Conservation (phyloP, 2,329 filamentous ascomycete species). For the Colletotrichum salicis region DNA sequence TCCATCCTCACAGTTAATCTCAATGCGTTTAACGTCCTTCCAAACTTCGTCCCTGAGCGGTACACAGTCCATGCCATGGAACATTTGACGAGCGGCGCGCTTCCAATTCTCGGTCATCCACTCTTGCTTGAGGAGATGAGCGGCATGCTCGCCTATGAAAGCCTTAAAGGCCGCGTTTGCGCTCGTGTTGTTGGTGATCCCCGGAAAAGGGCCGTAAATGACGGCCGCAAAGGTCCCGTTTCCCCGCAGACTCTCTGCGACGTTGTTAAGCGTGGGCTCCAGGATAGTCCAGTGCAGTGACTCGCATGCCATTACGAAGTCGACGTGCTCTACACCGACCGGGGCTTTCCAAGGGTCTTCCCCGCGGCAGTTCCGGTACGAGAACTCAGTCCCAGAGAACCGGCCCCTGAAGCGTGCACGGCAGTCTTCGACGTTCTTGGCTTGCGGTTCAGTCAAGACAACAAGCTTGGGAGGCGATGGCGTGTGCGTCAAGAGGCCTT, state of each 20-base stretch:
- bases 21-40: slow-evolving; percentile 22
- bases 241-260: background rate
- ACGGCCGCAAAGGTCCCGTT: slow-evolving; percentile 21
- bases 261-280: slow-evolving; percentile 1
- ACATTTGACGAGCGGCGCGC: slow-evolving; percentile 22
- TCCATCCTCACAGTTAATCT: slow-evolving; percentile 14
- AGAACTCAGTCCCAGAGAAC: slow-evolving; percentile 11
- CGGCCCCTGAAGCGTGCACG: slow-evolving; percentile 3
- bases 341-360: slow-evolving; percentile 11
- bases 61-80: slow-evolving; percentile 21
- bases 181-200: slow-evolving; percentile 4
- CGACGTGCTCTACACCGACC: background rate
- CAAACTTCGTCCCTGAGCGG: slow-evolving; percentile 1
- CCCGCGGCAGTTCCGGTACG: slow-evolving; percentile 5
- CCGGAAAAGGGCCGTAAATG: slow-evolving; percentile 21
- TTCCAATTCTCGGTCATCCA: slow-evolving; percentile 24
- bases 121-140: background rate
- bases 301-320: slow-evolving; percentile 24
- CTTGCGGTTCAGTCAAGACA: slow-evolving; percentile 18
- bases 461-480: slow-evolving; percentile 1
- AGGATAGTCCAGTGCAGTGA: slow-evolving; percentile 24
- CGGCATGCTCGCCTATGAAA: slow-evolving; percentile 12
- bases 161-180: slow-evolving; percentile 12
- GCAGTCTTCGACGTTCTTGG: slow-evolving; percentile 15
- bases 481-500: slow-evolving; percentile 10